Evolutionary conservation across 106 monocot genomes (phyloP).

Genomic region (Acorus gramineus): DNA sequence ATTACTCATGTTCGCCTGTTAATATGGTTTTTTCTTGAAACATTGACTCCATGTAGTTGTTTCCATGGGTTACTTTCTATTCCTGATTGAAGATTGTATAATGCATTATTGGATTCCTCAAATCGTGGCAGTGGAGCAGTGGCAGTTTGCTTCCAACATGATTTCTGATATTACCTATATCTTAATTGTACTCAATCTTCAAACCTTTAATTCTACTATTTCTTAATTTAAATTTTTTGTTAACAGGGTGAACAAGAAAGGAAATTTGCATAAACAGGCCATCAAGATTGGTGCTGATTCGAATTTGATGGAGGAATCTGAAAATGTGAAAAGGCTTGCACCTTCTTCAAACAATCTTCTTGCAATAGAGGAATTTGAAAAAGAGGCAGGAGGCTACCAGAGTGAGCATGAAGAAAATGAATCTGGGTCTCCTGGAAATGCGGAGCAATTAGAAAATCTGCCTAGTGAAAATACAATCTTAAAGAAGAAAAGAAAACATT

Average conservation of each 20-base stretch:
- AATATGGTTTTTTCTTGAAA: no score
- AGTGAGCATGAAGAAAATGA: conserved; percentile 1
- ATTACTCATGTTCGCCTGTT: no score
- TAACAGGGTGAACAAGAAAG: conserved; percentile 35
- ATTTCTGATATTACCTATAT: no score
- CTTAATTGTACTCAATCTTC: no score
- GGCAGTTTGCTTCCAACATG: no score
- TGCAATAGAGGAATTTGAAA: conserved; percentile 17
- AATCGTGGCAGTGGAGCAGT: no score
- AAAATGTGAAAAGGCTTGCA: conserved; percentile 14
- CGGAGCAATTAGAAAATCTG: neutral
- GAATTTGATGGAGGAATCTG: conserved; percentile 9
- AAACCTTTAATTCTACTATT: neutral
- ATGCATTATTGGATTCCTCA: no score
- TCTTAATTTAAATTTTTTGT: neutral
- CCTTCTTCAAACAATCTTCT: conserved; percentile 5
- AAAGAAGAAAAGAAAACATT: conserved; percentile 28
- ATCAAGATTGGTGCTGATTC: conserved; percentile 11
- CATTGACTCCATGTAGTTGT: no score
- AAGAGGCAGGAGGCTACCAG: conserved; percentile 8
- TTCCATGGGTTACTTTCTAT: no score
- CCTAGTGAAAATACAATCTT: neutral
- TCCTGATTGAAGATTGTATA: no score
- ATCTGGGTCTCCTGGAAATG: conserved; percentile 9
- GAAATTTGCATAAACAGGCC: neutral